These are phyloP conservation scores for Rhodotorula mucilaginosa DNA, from an alignment of 1,284 basidiomycete genomes.

Conservation along the genomic window DNA sequence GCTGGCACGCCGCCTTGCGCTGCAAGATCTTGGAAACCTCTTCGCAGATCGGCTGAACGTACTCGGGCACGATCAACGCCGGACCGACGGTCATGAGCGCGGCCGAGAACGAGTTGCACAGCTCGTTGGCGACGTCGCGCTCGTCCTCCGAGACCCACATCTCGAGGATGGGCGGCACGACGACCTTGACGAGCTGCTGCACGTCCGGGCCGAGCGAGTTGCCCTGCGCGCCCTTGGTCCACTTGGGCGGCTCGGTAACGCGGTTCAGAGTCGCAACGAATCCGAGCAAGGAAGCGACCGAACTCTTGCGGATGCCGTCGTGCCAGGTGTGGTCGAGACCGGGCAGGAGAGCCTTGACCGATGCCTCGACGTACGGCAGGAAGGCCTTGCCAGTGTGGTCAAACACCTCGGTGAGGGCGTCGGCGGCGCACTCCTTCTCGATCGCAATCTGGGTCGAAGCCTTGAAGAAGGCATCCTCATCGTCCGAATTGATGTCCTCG, in stretches of 20 bases:
- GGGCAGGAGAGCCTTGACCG: slow-evolving; percentile 77
- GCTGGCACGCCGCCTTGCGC: slow-evolving; percentile 90
- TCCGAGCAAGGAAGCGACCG: slow-evolving; percentile 82
- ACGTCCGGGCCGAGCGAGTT: slow-evolving; percentile 56
- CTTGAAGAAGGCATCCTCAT: slow-evolving; percentile 89
- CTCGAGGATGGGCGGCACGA: slow-evolving; percentile 74
- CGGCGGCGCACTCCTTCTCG: slow-evolving; percentile 98
- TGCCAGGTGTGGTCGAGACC: slow-evolving; percentile 85
- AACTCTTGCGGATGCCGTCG: slow-evolving; percentile 95
- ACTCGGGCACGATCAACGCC: slow-evolving; percentile 41
- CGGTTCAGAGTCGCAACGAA: slow-evolving; percentile 92
- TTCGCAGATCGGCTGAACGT: slow-evolving; percentile 73
- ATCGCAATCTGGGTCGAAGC: slow-evolving; percentile 95
- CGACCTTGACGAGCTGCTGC: slow-evolving; percentile 74
- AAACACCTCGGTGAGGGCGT: slow-evolving; percentile 92
- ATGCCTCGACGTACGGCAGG: slow-evolving; percentile 71
- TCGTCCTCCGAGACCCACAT: slow-evolving; percentile 95
- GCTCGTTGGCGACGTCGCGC: slow-evolving; percentile 55
- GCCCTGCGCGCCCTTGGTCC: slow-evolving; percentile 65
- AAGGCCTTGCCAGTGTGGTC: slow-evolving; percentile 77
- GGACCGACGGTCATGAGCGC: slow-evolving; percentile 44
- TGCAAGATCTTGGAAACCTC: slow-evolving; percentile 81
- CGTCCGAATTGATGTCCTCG: slow-evolving; percentile 70
- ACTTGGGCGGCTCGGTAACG: slow-evolving; percentile 74
- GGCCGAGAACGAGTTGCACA: slow-evolving; percentile 45